Evolutionary conservation across 495 filamentous ascomycete genomes (phyloP).

Genomic region (Aspergillus ellipticus): DNA sequence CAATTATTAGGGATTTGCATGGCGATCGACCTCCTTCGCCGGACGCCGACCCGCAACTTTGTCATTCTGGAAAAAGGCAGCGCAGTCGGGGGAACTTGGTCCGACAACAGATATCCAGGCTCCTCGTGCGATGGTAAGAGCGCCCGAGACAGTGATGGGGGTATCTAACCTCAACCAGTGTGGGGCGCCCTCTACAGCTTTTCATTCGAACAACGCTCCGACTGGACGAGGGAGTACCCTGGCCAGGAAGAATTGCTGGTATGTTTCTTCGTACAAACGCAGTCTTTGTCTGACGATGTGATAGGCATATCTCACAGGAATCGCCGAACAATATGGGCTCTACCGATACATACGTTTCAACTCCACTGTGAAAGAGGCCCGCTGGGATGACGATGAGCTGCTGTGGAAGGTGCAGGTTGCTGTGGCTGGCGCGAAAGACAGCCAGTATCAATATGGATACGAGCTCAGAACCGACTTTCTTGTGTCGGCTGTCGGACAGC

Average conservation of each 20-base stretch:
- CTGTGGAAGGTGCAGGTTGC: slow-evolving; percentile 52
- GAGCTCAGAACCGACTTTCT: slow-evolving; percentile 53
- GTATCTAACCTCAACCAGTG: slow-evolving; percentile 24
- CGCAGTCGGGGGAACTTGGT: slow-evolving; percentile 54
- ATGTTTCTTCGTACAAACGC: background rate
- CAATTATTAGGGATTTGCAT: slow-evolving; percentile 45
- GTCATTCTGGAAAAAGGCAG: slow-evolving; percentile 53
- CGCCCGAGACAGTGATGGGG: background rate
- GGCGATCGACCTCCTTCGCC: slow-evolving; percentile 54
- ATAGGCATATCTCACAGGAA: slow-evolving; percentile 52
- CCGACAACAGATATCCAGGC: slow-evolving; percentile 52
- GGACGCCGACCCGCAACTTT: slow-evolving; percentile 51
- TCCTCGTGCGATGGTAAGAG: slow-evolving; percentile 49
- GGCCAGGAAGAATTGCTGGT: slow-evolving; percentile 60
- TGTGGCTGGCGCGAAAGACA: slow-evolving; percentile 44
- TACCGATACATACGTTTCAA: slow-evolving; percentile 56
- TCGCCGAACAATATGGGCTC: slow-evolving; percentile 58
- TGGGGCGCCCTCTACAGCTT: slow-evolving; percentile 57
- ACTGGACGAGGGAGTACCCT: slow-evolving; percentile 63
- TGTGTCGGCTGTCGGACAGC: slow-evolving; percentile 60
- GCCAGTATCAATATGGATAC: slow-evolving; percentile 40
- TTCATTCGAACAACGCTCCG: slow-evolving; percentile 61
- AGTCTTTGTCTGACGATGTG: background rate
- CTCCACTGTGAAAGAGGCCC: slow-evolving; percentile 44
- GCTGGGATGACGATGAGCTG: slow-evolving; percentile 53